phyloP scores from a whole-genome alignment of 768 basidiomycete genomes.

The Agaricus blazei region DNA sequence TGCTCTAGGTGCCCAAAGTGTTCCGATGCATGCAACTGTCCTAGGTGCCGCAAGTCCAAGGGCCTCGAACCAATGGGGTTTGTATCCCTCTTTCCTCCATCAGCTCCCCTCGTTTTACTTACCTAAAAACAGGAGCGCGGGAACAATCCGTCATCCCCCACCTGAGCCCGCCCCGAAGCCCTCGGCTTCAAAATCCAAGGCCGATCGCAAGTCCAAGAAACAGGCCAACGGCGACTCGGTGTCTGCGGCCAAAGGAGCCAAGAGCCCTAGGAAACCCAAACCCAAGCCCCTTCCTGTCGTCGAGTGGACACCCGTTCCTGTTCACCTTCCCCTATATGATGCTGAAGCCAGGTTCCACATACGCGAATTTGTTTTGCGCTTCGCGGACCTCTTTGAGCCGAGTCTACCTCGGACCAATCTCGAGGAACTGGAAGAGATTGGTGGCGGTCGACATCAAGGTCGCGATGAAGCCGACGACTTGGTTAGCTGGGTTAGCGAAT shows the following conservation, averaged over 20 bases:
- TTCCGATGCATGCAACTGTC: slow-evolving; percentile 62
- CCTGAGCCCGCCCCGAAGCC: slow-evolving; percentile 3
- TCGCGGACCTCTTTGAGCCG: slow-evolving; percentile 45
- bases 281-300: slow-evolving; percentile 38
- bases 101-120: background rate
- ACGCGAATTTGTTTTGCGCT: slow-evolving; percentile 70
- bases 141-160: slow-evolving; percentile 10
- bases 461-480: slow-evolving; percentile 36
- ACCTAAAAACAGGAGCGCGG: slow-evolving; percentile 12
- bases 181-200: slow-evolving; percentile 12
- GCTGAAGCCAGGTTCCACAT: slow-evolving; percentile 63
- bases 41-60: slow-evolving; percentile 56
- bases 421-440: slow-evolving; percentile 61
- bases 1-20: slow-evolving; percentile 63
- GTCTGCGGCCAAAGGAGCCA: slow-evolving; percentile 3
- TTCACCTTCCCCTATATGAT: slow-evolving; percentile 36
- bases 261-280: slow-evolving; percentile 21
- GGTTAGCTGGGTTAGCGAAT: slow-evolving; percentile 59
- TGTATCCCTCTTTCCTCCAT: slow-evolving; percentile 14
- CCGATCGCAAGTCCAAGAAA: slow-evolving; percentile 8
- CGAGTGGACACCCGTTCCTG: slow-evolving; percentile 48
- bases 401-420: slow-evolving; percentile 38
- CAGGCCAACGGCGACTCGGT: slow-evolving; percentile 8
- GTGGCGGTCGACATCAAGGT: slow-evolving; percentile 22
- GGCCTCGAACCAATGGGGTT: slow-evolving; percentile 60